phyloP scores from a whole-genome alignment of 1,284 basidiomycete species.

The Microstroma glucosiphilum region DNA sequence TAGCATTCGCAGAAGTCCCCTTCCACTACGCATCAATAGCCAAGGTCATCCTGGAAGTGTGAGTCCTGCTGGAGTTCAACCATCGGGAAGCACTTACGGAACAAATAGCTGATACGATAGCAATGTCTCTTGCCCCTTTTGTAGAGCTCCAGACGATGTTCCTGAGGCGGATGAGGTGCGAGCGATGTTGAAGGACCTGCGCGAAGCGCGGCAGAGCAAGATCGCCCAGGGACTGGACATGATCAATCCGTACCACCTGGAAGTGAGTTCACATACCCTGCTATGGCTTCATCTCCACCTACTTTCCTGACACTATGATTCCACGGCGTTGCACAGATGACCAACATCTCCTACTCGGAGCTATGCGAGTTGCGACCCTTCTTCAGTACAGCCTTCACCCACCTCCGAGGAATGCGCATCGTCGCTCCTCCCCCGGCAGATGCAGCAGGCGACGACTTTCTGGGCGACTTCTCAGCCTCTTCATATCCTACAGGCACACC shows the following conservation, averaged over 20 bases:
- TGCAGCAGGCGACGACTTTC: no score
- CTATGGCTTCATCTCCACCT: conserved; percentile 4
- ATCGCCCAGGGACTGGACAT: conserved; percentile 68
- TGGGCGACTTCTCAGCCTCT: no score
- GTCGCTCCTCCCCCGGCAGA: no score
- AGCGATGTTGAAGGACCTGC: conserved; percentile 80
- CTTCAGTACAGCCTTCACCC: conserved; percentile 37
- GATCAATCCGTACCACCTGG: conserved; percentile 58
- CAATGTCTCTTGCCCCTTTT: background rate
- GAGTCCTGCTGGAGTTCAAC: conserved; percentile 47
- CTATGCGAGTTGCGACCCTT: conserved; percentile 44
- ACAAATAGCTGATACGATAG: background rate
- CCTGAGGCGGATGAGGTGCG: conserved; percentile 73
- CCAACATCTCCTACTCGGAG: conserved; percentile 45
- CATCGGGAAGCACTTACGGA: background rate
- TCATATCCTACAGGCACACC: no score
- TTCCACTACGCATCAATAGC: conserved; percentile 82
- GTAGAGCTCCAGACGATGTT: conserved; percentile 82
- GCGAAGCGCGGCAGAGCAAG: conserved; percentile 89
- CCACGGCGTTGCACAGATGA: conserved; percentile 63
- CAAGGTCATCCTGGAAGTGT: conserved; percentile 85
- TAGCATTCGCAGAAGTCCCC: conserved; percentile 47
- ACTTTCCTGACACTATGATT: conserved; percentile 70
- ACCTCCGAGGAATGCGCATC: conserved; percentile 24
- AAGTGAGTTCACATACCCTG: conserved; percentile 56